Evolutionary conservation across 2,329 filamentous ascomycete species (phyloP).

Genomic region (Plenodomus biglobosus): DNA sequence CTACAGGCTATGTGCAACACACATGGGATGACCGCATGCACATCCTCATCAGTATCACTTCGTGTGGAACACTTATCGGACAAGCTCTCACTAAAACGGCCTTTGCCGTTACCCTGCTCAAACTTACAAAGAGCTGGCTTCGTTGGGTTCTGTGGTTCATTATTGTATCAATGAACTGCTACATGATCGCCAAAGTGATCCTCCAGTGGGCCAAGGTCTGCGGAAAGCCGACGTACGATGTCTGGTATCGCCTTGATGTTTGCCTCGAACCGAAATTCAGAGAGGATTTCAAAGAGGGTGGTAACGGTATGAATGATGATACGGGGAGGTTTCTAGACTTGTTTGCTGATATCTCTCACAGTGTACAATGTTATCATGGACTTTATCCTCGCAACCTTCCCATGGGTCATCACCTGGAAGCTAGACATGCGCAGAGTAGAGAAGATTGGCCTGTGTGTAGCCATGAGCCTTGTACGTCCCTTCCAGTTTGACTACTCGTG

Average conservation of each 20-base stretch:
- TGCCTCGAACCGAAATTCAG: slow-evolving; percentile 47
- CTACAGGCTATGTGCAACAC: slow-evolving; percentile 52
- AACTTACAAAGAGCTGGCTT: slow-evolving; percentile 51
- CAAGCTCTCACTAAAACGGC: slow-evolving; percentile 45
- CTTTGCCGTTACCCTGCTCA: slow-evolving; percentile 46
- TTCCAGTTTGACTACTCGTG: no score
- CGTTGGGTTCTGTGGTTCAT: slow-evolving; percentile 53
- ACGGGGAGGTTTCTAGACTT: no score
- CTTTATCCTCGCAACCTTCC: slow-evolving; percentile 54
- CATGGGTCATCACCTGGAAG: slow-evolving; percentile 54
- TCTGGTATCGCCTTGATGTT: slow-evolving; percentile 53
- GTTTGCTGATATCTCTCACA: slow-evolving; percentile 21
- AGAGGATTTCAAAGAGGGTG: slow-evolving; percentile 53
- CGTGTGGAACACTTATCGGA: slow-evolving; percentile 44
- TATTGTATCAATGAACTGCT: slow-evolving; percentile 53
- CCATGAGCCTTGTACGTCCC: slow-evolving; percentile 51
- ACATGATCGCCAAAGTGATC: slow-evolving; percentile 53
- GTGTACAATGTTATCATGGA: slow-evolving; percentile 60
- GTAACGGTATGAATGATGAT: slow-evolving; percentile 48
- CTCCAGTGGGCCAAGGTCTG: slow-evolving; percentile 56
- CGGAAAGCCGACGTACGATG: slow-evolving; percentile 47
- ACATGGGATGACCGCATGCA: slow-evolving; percentile 57
- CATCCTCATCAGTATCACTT: slow-evolving; percentile 53
- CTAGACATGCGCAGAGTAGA: slow-evolving; percentile 53
- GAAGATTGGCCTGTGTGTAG: slow-evolving; percentile 54